Base-by-base conservation (phyloP, 2,329 filamentous ascomycete species). In the Colletotrichum somersetense region DNA sequence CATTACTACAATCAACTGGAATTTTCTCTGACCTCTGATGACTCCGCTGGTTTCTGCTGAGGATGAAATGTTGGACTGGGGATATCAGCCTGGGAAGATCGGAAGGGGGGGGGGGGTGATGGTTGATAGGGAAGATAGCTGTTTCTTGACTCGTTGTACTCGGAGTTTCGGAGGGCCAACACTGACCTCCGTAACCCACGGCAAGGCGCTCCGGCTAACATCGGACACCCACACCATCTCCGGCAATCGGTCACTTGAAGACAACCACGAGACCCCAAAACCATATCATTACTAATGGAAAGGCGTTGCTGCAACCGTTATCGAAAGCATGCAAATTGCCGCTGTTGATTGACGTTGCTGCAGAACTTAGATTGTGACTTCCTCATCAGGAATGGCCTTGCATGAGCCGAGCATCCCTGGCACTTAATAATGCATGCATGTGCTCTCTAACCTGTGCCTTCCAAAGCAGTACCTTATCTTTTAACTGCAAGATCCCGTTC, bases 231-330 rank as follows among this genome's bases (percentile, higher is more conserved):
- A 50, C 55, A 48, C 48, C 50, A n/a, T 63, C 58, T 68, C 58
- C 58, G 65, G 58, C 35, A 58, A 71, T 64, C 65, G 69, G 69
- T 63, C 69, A 46, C 44, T 68, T 48, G 52, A 56, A 67, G 18
- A 40, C 16, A 35, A 42, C 44, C 57, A 56, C 65, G 8, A 55
- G 69, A 23, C 44, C 26, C 44, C 38, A 7, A 68, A 30, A 14
- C 53, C 46, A 55, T 69, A 46, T 26, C 64, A 50, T 46, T 69
- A 48, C 57, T 72, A 64, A 56, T 69, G 12, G 38, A 46, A 55
- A 35, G 23, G 20, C 0, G 40, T 6, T 61, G n/a, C 16, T 33
- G 23, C 40, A 30, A 18, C 23, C 11, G 8, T 59, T 44, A 44
- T 59, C n/a, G 14, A 14, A 2, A 16, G 6, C 12, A 40, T 58